Percentiles rank a stretch among this genome's conserved stretches.
phyloP scores from a whole-genome alignment of 1,284 basidiomycete genomes.

The Trametes pubescens region DNA sequence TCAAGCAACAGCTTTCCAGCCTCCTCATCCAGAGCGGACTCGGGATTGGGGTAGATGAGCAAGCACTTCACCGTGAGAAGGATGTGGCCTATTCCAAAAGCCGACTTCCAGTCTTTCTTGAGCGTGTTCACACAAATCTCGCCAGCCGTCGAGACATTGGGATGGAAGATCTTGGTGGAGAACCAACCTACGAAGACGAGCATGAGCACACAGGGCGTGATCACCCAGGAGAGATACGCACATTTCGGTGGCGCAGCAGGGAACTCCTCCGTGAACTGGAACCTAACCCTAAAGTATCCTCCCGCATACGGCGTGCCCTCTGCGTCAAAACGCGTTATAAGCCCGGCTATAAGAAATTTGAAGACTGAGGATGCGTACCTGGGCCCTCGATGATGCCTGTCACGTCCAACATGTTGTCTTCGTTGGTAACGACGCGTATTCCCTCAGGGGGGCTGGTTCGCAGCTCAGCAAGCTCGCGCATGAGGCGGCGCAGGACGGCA shows the following conservation, averaged over 20 bases:
- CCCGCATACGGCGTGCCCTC: conserved; percentile 93
- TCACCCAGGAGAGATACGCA: conserved; percentile 47
- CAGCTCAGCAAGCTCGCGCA: conserved; percentile 84
- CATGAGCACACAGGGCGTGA: conserved; percentile 11
- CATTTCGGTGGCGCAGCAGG: conserved; percentile 93
- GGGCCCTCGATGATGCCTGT: conserved; percentile 84
- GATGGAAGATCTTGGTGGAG: conserved; percentile 95
- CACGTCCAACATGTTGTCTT: conserved; percentile 86
- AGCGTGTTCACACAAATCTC: conserved; percentile 98
- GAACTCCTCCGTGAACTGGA: conserved; percentile 90
- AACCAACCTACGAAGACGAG: conserved; percentile 74
- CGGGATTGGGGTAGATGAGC: conserved; percentile 95
- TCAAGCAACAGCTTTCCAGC: conserved; percentile 92
- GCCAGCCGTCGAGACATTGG: conserved; percentile 88
- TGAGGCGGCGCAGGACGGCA: conserved; percentile 75
- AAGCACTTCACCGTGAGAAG: conserved; percentile 94
- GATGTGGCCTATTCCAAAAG: conserved; percentile 92
- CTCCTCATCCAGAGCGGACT: conserved; percentile 94
- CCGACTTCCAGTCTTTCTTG: conserved; percentile 95
- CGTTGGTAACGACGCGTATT: conserved; percentile 83
- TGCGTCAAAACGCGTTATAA: conserved; percentile 49
- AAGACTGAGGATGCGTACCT: conserved; percentile 55
- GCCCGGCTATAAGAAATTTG: conserved; percentile 16
- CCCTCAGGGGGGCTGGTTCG: conserved; percentile 87
- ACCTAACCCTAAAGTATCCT: conserved; percentile 89